Conservation (phyloP, 169 alveolate species). For the Plasmodium inui region DNA sequence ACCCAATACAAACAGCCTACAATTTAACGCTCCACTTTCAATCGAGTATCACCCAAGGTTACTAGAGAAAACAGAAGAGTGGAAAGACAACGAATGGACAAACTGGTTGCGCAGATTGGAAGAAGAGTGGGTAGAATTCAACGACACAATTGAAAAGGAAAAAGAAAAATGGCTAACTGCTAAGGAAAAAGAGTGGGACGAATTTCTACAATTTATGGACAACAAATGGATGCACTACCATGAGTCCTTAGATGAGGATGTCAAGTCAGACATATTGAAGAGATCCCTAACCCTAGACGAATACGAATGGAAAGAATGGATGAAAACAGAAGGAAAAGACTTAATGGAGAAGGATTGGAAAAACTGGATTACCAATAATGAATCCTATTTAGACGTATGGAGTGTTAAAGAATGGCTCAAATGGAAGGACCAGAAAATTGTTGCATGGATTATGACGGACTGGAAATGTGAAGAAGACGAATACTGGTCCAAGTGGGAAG, state of each 20-base stretch:
- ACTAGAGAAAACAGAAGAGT: constrained; percentile 10
- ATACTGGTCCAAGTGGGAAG: constrained; percentile 39
- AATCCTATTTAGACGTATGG: constrained; percentile 35
- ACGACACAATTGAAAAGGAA: constrained; percentile 2
- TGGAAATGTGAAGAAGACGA: constrained; percentile 38
- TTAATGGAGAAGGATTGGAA: constrained; percentile 23
- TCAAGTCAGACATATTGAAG: constrained; percentile 21
- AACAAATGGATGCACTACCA: constrained; percentile 24
- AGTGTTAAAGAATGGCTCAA: constrained; percentile 17
- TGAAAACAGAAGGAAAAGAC: constrained; percentile 32
- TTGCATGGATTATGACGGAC: background rate
- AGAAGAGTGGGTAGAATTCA: constrained; percentile 5
- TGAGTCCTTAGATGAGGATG: background rate
- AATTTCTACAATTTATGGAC: constrained; percentile 6
- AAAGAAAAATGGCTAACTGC: background rate
- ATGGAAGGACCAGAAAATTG: constrained; percentile 20
- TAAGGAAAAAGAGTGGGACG: constrained; percentile 28
- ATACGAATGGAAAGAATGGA: constrained; percentile 29
- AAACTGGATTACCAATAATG: constrained; percentile 5
- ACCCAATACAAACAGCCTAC: background rate
- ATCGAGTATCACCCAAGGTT: background rate
- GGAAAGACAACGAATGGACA: constrained; percentile 31
- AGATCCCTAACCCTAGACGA: constrained; percentile 18
- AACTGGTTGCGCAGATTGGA: background rate
- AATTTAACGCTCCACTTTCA: background rate